phyloP scores from a whole-genome alignment of 306 rosid species.

The Cucurbita argyrosperma region DNA sequence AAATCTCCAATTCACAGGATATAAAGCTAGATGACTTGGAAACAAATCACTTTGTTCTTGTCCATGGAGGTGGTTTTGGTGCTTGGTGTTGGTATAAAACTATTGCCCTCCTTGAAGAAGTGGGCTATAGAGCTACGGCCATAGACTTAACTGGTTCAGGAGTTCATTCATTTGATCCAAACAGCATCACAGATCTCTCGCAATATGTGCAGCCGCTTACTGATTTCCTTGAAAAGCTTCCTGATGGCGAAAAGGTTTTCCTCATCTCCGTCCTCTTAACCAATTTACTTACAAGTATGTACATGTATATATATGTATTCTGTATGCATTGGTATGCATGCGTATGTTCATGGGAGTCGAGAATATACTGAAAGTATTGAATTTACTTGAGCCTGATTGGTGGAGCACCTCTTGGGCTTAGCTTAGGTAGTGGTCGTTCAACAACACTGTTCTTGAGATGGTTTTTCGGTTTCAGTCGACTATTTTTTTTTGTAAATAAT shows the following conservation, averaged over 20 bases:
- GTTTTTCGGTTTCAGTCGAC: background rate
- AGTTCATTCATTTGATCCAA: conserved; percentile 61
- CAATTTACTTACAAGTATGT: background rate
- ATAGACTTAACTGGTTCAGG: conserved; percentile 90
- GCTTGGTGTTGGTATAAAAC: conserved; percentile 99
- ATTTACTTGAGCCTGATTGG: background rate
- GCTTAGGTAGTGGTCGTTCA: background rate
- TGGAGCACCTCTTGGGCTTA: background rate
- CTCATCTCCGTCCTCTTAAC: conserved; percentile 2
- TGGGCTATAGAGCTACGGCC: conserved; percentile 66
- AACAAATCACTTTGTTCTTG: conserved; percentile 72
- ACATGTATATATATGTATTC: background rate
- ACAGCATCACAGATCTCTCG: conserved; percentile 44
- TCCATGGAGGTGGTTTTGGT: conserved; percentile 97
- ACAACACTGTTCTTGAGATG: background rate
- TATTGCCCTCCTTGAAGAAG: conserved; percentile 83
- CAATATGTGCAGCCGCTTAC: conserved; percentile 78
- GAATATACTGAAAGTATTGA: background rate
- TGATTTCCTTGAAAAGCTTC: conserved; percentile 55
- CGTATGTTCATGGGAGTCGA: background rate
- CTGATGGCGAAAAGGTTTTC: conserved; percentile 57
- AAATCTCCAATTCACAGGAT: conserved; percentile 25
- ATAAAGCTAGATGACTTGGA: conserved; percentile 68
- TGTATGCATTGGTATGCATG: background rate
- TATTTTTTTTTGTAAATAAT: background rate